phyloP scores from a whole-genome alignment of 345 rosid species.

The Iberis pinnata region DNA sequence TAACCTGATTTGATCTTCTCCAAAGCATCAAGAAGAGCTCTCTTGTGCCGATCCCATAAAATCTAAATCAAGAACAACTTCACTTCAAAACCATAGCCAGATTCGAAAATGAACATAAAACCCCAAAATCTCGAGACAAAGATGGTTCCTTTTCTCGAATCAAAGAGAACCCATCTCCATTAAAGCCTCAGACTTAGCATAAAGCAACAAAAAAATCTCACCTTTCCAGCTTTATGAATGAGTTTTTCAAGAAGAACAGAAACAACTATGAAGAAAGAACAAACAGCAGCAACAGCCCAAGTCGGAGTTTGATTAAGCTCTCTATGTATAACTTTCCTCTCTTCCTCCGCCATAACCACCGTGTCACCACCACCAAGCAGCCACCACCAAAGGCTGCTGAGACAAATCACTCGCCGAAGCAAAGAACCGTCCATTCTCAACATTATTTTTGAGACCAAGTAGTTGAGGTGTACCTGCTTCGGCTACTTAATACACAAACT shows the following conservation, averaged over 20 bases:
- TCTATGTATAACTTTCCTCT: constrained; percentile 27
- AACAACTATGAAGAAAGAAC: constrained; percentile 67
- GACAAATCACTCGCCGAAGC: constrained; percentile 17
- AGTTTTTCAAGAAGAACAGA: constrained; percentile 61
- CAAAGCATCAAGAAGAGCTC: constrained; percentile 72
- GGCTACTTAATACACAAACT: constrained; percentile 11
- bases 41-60: constrained; percentile 74
- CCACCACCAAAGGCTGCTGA: constrained; percentile 11
- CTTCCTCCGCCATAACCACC: constrained; percentile 30
- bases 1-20: constrained; percentile 86
- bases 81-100: background rate
- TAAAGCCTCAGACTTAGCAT: background rate
- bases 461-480: constrained; percentile 21
- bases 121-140: constrained; percentile 11
- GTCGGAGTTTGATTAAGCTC: constrained; percentile 81
- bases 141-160: constrained; percentile 2
- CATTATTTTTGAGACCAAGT: constrained; percentile 15
- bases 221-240: constrained; percentile 73
- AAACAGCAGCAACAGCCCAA: constrained; percentile 87
- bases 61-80: constrained; percentile 40
- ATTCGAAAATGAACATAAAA: background rate
- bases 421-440: constrained; percentile 6
- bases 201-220: background rate
- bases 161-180: constrained; percentile 3
- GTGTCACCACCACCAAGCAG: constrained; percentile 20